phyloP scores from a whole-genome alignment of 306 rosid genomes.

The Calophaca sinica region DNA sequence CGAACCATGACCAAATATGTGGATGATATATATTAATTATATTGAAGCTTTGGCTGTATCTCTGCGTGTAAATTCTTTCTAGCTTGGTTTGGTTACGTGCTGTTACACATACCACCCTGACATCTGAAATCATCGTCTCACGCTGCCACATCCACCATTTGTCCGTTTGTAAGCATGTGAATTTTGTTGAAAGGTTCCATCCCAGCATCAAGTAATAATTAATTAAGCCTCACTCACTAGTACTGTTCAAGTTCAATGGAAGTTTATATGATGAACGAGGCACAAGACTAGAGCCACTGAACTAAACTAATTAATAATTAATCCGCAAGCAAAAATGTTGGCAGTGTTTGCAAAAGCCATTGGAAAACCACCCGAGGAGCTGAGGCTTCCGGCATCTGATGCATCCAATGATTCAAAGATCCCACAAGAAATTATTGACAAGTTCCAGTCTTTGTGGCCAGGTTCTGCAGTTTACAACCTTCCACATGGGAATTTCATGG shows the following conservation, averaged over 20 bases:
- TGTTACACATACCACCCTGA: conserved; percentile 48
- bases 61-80: conserved; percentile 33
- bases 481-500: conserved; percentile 63
- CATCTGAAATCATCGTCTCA: conserved; percentile 2
- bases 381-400: conserved; percentile 51
- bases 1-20: too few species aligned
- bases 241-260: neutral
- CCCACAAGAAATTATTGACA: conserved; percentile 47
- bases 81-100: neutral
- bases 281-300: neutral
- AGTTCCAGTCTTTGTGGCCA: conserved; percentile 49
- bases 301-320: neutral
- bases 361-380: conserved; percentile 65
- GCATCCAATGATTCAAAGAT: conserved; percentile 45
- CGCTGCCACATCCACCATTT: conserved; percentile 54
- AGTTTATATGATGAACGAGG: too few species aligned
- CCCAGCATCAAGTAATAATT: too few species aligned
- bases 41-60: neutral
- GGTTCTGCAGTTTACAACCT: conserved; percentile 53
- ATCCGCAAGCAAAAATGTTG: conserved; percentile 49
- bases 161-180: conserved; percentile 34
- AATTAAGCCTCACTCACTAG: neutral
- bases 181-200: neutral
- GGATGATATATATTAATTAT: too few species aligned
- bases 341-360: conserved; percentile 59